Percentiles rank a stretch among this genome's conserved stretches.
Conservation (phyloP, 2,329 filamentous ascomycete genomes). For the Neonectria hederae region DNA sequence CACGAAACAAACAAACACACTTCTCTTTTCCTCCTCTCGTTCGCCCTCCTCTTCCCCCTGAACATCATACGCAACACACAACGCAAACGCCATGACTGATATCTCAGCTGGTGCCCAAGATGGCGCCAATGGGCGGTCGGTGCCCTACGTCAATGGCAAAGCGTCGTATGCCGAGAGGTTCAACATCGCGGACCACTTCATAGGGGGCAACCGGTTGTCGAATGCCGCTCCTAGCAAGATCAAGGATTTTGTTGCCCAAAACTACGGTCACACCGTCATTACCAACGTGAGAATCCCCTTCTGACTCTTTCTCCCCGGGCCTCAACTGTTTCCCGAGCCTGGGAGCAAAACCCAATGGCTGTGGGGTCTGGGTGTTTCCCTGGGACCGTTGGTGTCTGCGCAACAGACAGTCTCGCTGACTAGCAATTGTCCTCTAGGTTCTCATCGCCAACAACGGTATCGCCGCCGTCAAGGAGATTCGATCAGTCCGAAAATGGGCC, state of each 20-base stretch:
- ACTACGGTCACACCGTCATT: slow-evolving; percentile 97
- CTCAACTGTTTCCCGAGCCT: not conserved
- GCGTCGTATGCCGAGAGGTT: slow-evolving; percentile 81
- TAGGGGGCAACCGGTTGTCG: slow-evolving; percentile 89
- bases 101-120: slow-evolving; percentile 52
- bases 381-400: not conserved
- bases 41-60: slow-evolving; percentile 19
- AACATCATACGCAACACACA: slow-evolving; percentile 39
- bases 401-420: slow-evolving; percentile 25
- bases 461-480: slow-evolving; percentile 98
- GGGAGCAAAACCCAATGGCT: not conserved
- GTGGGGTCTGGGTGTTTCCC: slow-evolving; percentile 2
- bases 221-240: slow-evolving; percentile 86
- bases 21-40: slow-evolving; percentile 15
- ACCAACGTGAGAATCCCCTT: slow-evolving; percentile 77
- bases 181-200: slow-evolving; percentile 91
- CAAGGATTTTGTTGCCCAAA: slow-evolving; percentile 91
- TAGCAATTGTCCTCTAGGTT: slow-evolving; percentile 65
- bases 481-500: slow-evolving; percentile 99
- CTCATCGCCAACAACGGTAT: slow-evolving; percentile 99
- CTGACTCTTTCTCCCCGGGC: not conserved
- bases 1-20: slow-evolving; percentile 32
- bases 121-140: slow-evolving; percentile 58
- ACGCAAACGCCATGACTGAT: slow-evolving; percentile 58
- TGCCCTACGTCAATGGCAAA: slow-evolving; percentile 65